A percentile compares a stretch with the other conserved stretches of the same genome.
Conservation (phyloP, 495 filamentous ascomycete genomes). For the Trichodelitschia bisporula region DNA sequence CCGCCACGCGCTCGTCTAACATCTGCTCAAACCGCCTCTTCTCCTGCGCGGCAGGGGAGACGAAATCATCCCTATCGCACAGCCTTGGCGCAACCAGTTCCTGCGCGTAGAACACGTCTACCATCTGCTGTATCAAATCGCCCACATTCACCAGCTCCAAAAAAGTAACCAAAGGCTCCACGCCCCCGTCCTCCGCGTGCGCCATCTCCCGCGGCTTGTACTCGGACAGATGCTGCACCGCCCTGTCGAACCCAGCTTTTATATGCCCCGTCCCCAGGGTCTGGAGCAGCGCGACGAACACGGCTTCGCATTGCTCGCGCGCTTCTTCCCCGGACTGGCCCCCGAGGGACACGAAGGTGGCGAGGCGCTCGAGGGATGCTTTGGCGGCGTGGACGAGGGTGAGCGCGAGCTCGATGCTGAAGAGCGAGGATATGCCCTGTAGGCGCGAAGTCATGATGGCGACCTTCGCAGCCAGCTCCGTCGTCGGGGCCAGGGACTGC, state of each 20-base stretch:
- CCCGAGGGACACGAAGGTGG: slow-evolving; percentile 54
- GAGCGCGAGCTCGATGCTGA: slow-evolving; percentile 88
- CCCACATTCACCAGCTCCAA: slow-evolving; percentile 95
- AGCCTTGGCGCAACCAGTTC: slow-evolving; percentile 64
- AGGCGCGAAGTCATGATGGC: slow-evolving; percentile 86
- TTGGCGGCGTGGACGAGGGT: slow-evolving; percentile 80
- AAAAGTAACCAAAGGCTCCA: slow-evolving; percentile 84
- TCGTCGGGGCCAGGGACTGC: slow-evolving; percentile 38
- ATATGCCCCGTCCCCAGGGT: slow-evolving; percentile 74
- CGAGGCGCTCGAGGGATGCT: slow-evolving; percentile 60
- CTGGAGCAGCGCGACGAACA: slow-evolving; percentile 65
- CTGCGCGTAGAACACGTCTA: slow-evolving; percentile 96
- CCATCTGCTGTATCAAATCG: slow-evolving; percentile 95
- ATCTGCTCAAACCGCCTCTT: slow-evolving; percentile 99
- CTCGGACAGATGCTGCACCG: slow-evolving; percentile 67
- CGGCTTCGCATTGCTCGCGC: slow-evolving; percentile 69
- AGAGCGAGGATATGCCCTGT: slow-evolving; percentile 79
- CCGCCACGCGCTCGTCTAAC: slow-evolving; percentile 90
- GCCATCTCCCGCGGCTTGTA: slow-evolving; percentile 79
- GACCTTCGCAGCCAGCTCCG: slow-evolving; percentile 84
- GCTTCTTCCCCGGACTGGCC: slow-evolving; percentile 61
- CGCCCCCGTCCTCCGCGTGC: slow-evolving; percentile 16
- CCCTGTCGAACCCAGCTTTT: slow-evolving; percentile 72
- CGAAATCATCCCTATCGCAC: slow-evolving; percentile 78
- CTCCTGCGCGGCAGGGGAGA: slow-evolving; percentile 71